Evolutionary conservation across 2,329 filamentous ascomycete genomes (phyloP).

Genomic region (Purpureocillium lavendulum): DNA sequence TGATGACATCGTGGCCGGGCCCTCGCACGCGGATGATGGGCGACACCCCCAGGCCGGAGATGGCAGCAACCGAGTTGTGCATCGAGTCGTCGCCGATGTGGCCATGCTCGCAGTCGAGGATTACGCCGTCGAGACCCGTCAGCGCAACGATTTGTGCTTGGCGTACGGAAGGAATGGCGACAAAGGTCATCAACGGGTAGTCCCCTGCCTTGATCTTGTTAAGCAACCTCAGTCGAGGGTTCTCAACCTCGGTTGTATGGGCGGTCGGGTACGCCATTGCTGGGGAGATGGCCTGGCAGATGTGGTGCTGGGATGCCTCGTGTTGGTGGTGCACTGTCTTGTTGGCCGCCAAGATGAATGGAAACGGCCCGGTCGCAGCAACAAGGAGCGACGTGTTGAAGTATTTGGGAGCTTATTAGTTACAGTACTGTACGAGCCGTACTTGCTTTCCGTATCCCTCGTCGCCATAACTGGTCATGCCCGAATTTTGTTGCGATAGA

Average conservation of each 20-base stretch:
- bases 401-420: too few relatives aligned
- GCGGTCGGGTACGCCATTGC: too few relatives aligned
- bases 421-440: too few relatives aligned
- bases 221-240: conserved; percentile 32
- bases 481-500: too few relatives aligned
- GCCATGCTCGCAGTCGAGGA: conserved; percentile 38
- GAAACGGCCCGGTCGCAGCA: too few relatives aligned
- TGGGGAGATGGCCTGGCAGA: too few relatives aligned
- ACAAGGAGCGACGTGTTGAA: too few relatives aligned
- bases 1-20: conserved; percentile 24
- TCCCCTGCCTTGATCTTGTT: conserved; percentile 30
- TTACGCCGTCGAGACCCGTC: conserved; percentile 38
- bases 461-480: too few relatives aligned
- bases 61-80: conserved; percentile 37
- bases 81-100: conserved; percentile 31
- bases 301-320: too few relatives aligned
- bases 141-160: conserved; percentile 39
- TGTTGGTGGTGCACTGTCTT: too few relatives aligned
- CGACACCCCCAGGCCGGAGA: conserved; percentile 28
- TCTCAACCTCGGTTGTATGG: conserved; percentile 14
- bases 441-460: too few relatives aligned
- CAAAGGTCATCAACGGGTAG: conserved; percentile 38
- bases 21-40: conserved; percentile 30
- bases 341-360: too few relatives aligned
- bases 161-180: conserved; percentile 37